Conservation (phyloP, 148 eudicot genomes). For the Salicornia ramosissima region DNA sequence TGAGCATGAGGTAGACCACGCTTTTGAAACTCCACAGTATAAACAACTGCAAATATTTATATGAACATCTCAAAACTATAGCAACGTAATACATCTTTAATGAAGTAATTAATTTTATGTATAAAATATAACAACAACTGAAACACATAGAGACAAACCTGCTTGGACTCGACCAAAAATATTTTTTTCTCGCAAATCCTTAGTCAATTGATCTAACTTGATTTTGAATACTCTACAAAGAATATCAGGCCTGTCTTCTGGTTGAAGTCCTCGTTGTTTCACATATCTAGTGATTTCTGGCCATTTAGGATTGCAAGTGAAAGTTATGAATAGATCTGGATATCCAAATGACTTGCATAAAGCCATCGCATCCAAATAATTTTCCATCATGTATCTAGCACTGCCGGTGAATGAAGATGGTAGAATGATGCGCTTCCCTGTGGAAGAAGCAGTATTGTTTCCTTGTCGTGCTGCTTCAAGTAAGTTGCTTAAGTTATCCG, state of each 20-base stretch:
- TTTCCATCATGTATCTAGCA: not conserved
- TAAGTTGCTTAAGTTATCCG: not conserved
- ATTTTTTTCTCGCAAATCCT: not conserved
- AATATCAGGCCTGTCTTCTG: no score
- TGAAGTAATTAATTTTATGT: not conserved
- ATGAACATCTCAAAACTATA: not conserved
- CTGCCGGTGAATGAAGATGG: not conserved
- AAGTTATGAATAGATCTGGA: no score
- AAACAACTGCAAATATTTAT: not conserved
- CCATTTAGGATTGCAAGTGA: no score
- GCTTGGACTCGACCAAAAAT: not conserved
- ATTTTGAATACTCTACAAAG: no score
- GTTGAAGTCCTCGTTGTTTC: no score
- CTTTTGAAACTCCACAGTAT: no score
- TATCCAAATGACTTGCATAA: no score
- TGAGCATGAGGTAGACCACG: no score
- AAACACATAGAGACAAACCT: constrained; percentile 13
- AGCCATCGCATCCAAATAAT: no score
- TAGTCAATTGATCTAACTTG: not conserved
- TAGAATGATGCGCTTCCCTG: not conserved
- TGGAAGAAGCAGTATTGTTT: not conserved
- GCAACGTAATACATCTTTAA: not conserved
- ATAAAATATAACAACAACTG: not conserved
- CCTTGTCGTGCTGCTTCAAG: not conserved
- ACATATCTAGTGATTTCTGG: no score